Evolutionary conservation across 345 rosid species (phyloP), one percentile per base, ranked within the genome.

Genomic region (Lepidium aucheri): DNA sequence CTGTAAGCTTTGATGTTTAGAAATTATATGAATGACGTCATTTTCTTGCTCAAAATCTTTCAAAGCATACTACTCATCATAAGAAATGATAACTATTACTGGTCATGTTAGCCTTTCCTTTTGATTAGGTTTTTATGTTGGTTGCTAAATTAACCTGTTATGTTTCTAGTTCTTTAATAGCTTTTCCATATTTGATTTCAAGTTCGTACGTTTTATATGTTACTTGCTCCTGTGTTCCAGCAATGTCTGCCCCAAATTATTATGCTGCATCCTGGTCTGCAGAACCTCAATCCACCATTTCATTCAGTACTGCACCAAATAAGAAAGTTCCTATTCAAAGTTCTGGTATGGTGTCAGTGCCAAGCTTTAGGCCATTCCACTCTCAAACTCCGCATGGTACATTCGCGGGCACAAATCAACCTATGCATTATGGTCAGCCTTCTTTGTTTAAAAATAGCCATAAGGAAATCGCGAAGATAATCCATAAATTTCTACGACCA

Each of bases 231-330:
- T 85, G 33, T 65, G 24, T 71, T 83, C 60, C 95, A 90, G 95
- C 85, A 68, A 70, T 74, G 78, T 72, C 84, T 61, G 77, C 84
- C n/a, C 57, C 80, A 74, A 81, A 72, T n/a, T 87, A 81, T 33
- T 75, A 82, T 79, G 82, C 89, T 67, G 76, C 85, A 58, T 63
- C 83, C 33, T 90, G 96, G 96, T 83, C 97, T 72, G 41, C 83
- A 20, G 89, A 84, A 46, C 56, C 85, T 75, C 86, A 80, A 20
- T 54, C 95, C 16, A 60, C 82, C 13, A 75, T 79, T 39, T 78
- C 82, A 63, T 73, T 77, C 65, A 85, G 74, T 68, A 15, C 76
- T 11, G 81, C 79, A 24, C 34, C 73, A 53, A 87, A 85, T 65
- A 88, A 74, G 73, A 85, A 78, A 78, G 73, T 70, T 42, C 81